Percentiles rank a stretch among this genome's conserved stretches.
Evolutionary conservation across 2,329 filamentous ascomycete genomes (phyloP).

Genomic region (Pseudogymnoascus sp.): DNA sequence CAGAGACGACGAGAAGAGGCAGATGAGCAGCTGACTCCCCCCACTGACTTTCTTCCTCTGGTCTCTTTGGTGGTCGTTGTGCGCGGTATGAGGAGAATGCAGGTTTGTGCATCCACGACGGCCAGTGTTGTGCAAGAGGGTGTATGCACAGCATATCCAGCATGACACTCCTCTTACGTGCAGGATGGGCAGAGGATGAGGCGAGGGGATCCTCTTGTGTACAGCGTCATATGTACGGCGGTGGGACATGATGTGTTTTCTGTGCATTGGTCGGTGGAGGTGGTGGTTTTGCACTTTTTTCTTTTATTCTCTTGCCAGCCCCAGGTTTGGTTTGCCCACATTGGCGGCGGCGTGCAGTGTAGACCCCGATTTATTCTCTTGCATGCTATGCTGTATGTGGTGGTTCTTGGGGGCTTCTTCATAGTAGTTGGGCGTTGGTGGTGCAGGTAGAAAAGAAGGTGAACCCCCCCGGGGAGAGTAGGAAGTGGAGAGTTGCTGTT

Average conservation of each 20-base stretch:
- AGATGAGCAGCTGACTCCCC: background rate
- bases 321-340: background rate
- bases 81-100: background rate
- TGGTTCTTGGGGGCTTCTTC: background rate
- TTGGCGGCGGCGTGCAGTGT: no score
- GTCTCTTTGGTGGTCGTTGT: background rate
- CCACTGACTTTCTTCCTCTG: background rate
- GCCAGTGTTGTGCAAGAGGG: background rate
- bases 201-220: background rate
- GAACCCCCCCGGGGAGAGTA: background rate
- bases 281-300: background rate
- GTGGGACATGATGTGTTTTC: constrained; percentile 3
- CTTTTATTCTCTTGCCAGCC: background rate
- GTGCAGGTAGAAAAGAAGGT: background rate
- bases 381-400: background rate
- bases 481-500: background rate
- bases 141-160: background rate
- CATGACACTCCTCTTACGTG: background rate
- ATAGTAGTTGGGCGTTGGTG: background rate
- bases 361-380: background rate
- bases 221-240: background rate
- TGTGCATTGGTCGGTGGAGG: background rate
- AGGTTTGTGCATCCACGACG: background rate
- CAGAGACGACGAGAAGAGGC: background rate
- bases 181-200: background rate